phyloP scores from a whole-genome alignment of 306 rosid species.

The Cucurbita moschata region DNA sequence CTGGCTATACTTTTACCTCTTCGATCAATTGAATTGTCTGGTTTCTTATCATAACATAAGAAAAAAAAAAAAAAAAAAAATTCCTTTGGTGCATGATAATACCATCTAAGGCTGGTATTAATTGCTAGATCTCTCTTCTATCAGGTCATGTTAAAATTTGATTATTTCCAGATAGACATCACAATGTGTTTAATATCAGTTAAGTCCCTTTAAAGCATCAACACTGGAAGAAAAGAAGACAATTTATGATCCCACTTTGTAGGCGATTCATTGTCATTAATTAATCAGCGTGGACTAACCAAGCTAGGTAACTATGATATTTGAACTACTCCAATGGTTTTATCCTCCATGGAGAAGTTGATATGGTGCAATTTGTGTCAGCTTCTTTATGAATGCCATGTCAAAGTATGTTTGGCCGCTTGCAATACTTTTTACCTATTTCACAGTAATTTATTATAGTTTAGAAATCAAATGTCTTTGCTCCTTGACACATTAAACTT shows the following conservation, averaged over 20 bases:
- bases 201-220: not conserved
- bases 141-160: not conserved
- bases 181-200: not conserved
- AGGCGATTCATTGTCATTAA: not conserved
- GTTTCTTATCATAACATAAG: not conserved
- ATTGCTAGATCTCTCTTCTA: no score
- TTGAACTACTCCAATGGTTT: not conserved
- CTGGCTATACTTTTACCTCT: not conserved
- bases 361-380: not conserved
- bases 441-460: not conserved
- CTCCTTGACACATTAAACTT: not conserved
- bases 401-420: not conserved
- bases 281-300: not conserved
- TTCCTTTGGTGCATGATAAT: no score
- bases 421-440: not conserved
- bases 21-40: not conserved
- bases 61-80: no score
- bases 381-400: not conserved
- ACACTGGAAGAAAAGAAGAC: not conserved
- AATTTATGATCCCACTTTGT: not conserved
- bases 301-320: not conserved
- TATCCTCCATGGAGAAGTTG: not conserved
- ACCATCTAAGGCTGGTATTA: no score
- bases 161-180: not conserved
- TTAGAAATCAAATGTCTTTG: not conserved